Evolutionary conservation across 2,329 filamentous ascomycete genomes (phyloP).

Genomic region (Ceratocystis cubensis): DNA sequence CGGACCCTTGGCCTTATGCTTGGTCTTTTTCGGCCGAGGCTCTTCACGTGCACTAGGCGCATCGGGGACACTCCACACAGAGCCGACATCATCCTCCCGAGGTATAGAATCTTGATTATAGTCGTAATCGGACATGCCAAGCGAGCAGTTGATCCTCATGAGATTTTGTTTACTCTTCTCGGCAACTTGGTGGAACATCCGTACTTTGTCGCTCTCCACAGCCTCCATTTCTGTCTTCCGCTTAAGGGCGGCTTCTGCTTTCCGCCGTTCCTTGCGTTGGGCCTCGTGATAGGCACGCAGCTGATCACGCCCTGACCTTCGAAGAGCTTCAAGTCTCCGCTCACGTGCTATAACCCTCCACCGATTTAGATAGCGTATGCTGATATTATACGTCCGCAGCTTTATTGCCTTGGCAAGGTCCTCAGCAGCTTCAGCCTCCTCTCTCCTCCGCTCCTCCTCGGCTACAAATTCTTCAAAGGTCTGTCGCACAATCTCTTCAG

Average conservation of each 20-base stretch:
- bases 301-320: slow-evolving; percentile 40
- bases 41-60: slow-evolving; percentile 4
- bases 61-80: slow-evolving; percentile 20
- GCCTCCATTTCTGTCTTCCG: slow-evolving; percentile 17
- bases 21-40: slow-evolving; percentile 14
- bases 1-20: slow-evolving; percentile 6
- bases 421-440: slow-evolving; percentile 37
- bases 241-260: slow-evolving; percentile 24
- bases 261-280: slow-evolving; percentile 29
- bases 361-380: slow-evolving; percentile 43
- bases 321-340: slow-evolving; percentile 38
- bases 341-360: slow-evolving; percentile 41
- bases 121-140: slow-evolving; percentile 25
- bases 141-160: slow-evolving; percentile 27
- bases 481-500: slow-evolving; percentile 35
- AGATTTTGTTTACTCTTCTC: slow-evolving; percentile 26
- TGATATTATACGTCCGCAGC: slow-evolving; percentile 39
- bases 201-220: slow-evolving; percentile 13
- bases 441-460: slow-evolving; percentile 33
- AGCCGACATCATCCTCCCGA: slow-evolving; percentile 23
- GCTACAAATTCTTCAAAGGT: slow-evolving; percentile 32
- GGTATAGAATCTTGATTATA: slow-evolving; percentile 26
- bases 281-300: slow-evolving; percentile 36
- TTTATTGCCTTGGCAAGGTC: slow-evolving; percentile 36
- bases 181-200: slow-evolving; percentile 20